phyloP scores from a whole-genome alignment of 768 basidiomycete species.

The Macrolepiota fuliginosa region DNA sequence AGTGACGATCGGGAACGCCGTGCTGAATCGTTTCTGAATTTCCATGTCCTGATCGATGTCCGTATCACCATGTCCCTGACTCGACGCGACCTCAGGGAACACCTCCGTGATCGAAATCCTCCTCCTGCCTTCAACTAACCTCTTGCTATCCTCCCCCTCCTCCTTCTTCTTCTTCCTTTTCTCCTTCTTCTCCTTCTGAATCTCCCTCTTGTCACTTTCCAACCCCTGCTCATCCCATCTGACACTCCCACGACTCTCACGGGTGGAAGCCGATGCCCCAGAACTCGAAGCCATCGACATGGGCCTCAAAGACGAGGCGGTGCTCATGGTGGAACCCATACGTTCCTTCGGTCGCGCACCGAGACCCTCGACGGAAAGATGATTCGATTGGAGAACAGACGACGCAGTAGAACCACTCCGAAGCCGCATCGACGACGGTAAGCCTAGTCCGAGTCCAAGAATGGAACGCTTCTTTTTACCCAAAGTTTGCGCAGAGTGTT shows the following conservation, averaged over 20 bases:
- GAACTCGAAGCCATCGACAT: constrained; percentile 31
- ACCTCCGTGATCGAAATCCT: constrained; percentile 56
- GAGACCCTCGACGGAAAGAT: constrained; percentile 35
- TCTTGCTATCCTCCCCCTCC: constrained; percentile 39
- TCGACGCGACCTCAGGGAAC: constrained; percentile 44
- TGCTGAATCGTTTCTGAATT: constrained; percentile 15
- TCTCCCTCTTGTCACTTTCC: constrained; percentile 27
- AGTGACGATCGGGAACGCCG: constrained; percentile 30
- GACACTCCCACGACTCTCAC: constrained; percentile 28
- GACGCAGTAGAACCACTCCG: constrained; percentile 38
- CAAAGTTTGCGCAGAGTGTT: constrained; percentile 31
- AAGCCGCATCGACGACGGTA: constrained; percentile 53
- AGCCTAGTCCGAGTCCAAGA: constrained; percentile 47
- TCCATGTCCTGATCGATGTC: constrained; percentile 12
- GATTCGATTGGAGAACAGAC: constrained; percentile 25
- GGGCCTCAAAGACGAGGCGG: constrained; percentile 36
- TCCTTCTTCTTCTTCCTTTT: constrained; percentile 19
- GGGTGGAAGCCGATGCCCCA: constrained; percentile 22
- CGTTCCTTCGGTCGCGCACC: constrained; percentile 22
- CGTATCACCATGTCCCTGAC: constrained; percentile 16
- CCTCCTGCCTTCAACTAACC: constrained; percentile 48
- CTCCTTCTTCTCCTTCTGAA: constrained; percentile 27
- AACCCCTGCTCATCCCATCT: constrained; percentile 33
- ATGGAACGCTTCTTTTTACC: constrained; percentile 61
- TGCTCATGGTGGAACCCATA: constrained; percentile 23